Evolutionary conservation across 1,284 basidiomycete species (phyloP).

Genomic region (Caloboletus firmus): DNA sequence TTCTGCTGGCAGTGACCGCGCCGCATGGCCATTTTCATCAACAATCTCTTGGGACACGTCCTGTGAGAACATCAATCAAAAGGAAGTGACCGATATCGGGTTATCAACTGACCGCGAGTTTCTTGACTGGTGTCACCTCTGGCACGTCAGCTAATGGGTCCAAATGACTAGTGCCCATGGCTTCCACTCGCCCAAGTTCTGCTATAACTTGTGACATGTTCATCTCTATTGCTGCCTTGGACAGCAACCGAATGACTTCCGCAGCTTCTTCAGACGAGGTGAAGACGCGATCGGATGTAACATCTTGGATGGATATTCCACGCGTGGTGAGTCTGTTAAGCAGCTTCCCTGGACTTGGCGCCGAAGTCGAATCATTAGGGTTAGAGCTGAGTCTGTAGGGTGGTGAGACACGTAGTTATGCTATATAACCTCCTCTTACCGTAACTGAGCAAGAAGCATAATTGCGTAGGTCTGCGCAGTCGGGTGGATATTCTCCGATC

Average conservation of each 20-base stretch:
- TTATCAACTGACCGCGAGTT: slow-evolving; percentile 25
- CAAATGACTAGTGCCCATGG: slow-evolving; percentile 40
- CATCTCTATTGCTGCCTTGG: slow-evolving; percentile 57
- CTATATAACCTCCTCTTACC: slow-evolving; percentile 39
- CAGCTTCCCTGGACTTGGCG: slow-evolving; percentile 33
- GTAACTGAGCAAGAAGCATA: slow-evolving; percentile 59
- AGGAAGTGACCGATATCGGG: background rate
- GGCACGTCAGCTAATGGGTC: slow-evolving; percentile 56
- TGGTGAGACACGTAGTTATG: slow-evolving; percentile 8
- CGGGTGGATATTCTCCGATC: slow-evolving; percentile 49
- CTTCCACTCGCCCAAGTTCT: slow-evolving; percentile 56
- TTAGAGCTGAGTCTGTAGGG: slow-evolving; percentile 42
- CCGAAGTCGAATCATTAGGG: slow-evolving; percentile 11
- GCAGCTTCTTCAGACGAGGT: slow-evolving; percentile 53
- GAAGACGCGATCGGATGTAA: slow-evolving; percentile 61
- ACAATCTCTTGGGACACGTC: slow-evolving; percentile 20
- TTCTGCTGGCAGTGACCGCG: slow-evolving; percentile 24
- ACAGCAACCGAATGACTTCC: slow-evolving; percentile 55
- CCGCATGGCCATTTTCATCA: slow-evolving; percentile 25
- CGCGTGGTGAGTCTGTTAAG: slow-evolving; percentile 51
- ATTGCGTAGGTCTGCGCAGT: slow-evolving; percentile 63
- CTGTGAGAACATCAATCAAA: slow-evolving; percentile 6
- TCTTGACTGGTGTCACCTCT: slow-evolving; percentile 54
- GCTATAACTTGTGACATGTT: slow-evolving; percentile 51
- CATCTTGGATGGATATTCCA: slow-evolving; percentile 49